phyloP scores from a whole-genome alignment of 2,329 filamentous ascomycete genomes.

The Monosporascus ibericus region DNA sequence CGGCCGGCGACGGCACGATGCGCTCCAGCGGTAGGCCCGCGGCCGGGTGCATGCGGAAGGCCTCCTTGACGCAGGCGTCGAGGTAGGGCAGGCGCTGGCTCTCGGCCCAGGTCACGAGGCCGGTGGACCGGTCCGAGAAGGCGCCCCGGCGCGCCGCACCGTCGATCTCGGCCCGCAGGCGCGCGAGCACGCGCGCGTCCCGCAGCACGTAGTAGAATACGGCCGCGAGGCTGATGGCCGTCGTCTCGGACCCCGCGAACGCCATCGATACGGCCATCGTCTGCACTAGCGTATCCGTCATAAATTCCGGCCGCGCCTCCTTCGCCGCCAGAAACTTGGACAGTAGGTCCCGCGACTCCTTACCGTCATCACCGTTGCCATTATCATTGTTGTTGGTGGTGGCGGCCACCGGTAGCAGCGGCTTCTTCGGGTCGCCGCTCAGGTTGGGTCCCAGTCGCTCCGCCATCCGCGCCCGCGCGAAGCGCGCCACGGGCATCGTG shows the following conservation, averaged over 20 bases:
- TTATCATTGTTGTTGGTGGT: neutral
- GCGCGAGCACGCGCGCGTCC: conserved; percentile 48
- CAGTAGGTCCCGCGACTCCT: conserved; percentile 51
- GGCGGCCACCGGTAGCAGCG: conserved; percentile 29
- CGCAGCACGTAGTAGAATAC: conserved; percentile 71
- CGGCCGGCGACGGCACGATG: conserved; percentile 55
- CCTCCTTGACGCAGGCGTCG: conserved; percentile 72
- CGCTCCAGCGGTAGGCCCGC: conserved; percentile 68
- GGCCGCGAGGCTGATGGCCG: conserved; percentile 64
- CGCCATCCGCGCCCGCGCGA: conserved; percentile 61
- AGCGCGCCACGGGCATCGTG: conserved; percentile 67
- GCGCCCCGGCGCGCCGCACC: conserved; percentile 44
- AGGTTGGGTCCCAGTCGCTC: conserved; percentile 51
- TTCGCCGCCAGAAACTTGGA: conserved; percentile 68
- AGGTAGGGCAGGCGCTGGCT: conserved; percentile 67
- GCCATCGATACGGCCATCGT: conserved; percentile 68
- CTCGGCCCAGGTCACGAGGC: conserved; percentile 64
- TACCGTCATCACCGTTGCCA: conserved; percentile 26
- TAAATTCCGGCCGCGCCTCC: conserved; percentile 62
- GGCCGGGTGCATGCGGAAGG: conserved; percentile 70
- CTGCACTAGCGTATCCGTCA: conserved; percentile 63
- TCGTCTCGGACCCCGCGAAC: conserved; percentile 73
- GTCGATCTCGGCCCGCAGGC: conserved; percentile 58
- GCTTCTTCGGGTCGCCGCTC: conserved; percentile 22
- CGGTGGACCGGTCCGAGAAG: conserved; percentile 46